Conservation (phyloP, 2,329 filamentous ascomycete species). For the Cladosporium sp. region DNA sequence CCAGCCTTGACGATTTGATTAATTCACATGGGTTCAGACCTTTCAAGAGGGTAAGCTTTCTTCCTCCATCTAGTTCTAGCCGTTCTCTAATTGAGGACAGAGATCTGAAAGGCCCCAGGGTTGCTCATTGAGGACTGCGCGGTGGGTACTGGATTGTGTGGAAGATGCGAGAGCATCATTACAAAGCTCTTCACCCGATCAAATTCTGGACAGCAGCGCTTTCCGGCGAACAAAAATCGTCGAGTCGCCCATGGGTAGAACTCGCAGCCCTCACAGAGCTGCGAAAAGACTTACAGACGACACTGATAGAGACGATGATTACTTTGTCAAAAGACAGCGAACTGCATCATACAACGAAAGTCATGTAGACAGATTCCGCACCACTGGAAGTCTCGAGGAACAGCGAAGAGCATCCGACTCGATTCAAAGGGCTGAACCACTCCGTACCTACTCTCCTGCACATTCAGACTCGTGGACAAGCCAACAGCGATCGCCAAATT, state of each 20-base stretch:
- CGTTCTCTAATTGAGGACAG: slow-evolving; percentile 8
- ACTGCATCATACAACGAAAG: slow-evolving; percentile 17
- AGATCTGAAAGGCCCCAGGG: slow-evolving; percentile 16
- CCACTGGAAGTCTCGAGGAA: slow-evolving; percentile 13
- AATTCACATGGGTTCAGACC: slow-evolving; percentile 16
- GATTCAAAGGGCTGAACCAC: slow-evolving; percentile 4
- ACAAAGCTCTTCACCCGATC: slow-evolving; percentile 14
- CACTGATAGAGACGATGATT: slow-evolving; percentile 19
- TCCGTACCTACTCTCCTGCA: slow-evolving; percentile 18
- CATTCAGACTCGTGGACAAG: slow-evolving; percentile 18
- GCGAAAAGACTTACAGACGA: slow-evolving; percentile 19
- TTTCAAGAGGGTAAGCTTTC: slow-evolving; percentile 10
- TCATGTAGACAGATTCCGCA: slow-evolving; percentile 1
- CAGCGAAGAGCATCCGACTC: slow-evolving; percentile 13
- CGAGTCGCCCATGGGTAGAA: neutral
- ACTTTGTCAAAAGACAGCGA: slow-evolving; percentile 18
- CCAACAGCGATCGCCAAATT: slow-evolving; percentile 19
- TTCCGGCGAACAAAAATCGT: neutral
- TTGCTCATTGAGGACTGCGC: slow-evolving; percentile 17
- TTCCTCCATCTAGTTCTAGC: neutral
- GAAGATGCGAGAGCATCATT: slow-evolving; percentile 18
- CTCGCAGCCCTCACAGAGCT: slow-evolving; percentile 12
- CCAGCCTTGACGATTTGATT: slow-evolving; percentile 22
- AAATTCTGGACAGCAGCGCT: neutral
- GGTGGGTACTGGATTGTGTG: slow-evolving; percentile 25